A percentile compares a stretch with the other conserved stretches of the same genome.
Evolutionary conservation across 1,139 yeast genomes (phyloP).

Genomic region (Candida albicans): DNA sequence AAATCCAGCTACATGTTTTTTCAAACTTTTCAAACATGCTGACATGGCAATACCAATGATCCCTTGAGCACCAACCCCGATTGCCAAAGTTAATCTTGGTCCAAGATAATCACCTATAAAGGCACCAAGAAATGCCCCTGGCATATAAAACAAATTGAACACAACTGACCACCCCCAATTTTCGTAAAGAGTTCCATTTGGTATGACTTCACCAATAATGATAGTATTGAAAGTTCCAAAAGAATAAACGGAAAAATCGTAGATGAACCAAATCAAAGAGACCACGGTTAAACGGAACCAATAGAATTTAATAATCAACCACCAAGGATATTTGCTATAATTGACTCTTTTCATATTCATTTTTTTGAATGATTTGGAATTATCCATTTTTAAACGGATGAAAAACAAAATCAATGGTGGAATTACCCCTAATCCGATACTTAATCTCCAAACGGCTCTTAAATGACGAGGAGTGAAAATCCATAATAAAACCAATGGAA

Average conservation of each 20-base stretch:
- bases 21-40: constrained; percentile 58
- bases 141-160: constrained; percentile 80
- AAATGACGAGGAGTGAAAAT: constrained; percentile 70
- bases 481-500: constrained; percentile 83
- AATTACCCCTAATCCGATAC: constrained; percentile 87
- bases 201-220: constrained; percentile 59
- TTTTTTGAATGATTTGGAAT: constrained; percentile 68
- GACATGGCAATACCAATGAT: constrained; percentile 86
- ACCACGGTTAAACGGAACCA: constrained; percentile 76
- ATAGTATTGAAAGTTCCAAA: constrained; percentile 79
- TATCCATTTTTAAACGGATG: constrained; percentile 71
- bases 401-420: constrained; percentile 79
- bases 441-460: constrained; percentile 85
- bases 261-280: constrained; percentile 82
- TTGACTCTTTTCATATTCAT: constrained; percentile 63
- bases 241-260: constrained; percentile 84
- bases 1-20: constrained; percentile 67
- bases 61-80: constrained; percentile 73
- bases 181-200: constrained; percentile 49
- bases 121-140: constrained; percentile 90
- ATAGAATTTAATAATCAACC: constrained; percentile 70
- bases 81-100: constrained; percentile 71
- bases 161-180: constrained; percentile 93
- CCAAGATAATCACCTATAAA: constrained; percentile 77
- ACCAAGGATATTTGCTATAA: constrained; percentile 54